Percentiles rank a stretch among this genome's conserved stretches.
Evolutionary conservation across 2,329 filamentous ascomycete species (phyloP).

Genomic region (Fusarium staphyleae): DNA sequence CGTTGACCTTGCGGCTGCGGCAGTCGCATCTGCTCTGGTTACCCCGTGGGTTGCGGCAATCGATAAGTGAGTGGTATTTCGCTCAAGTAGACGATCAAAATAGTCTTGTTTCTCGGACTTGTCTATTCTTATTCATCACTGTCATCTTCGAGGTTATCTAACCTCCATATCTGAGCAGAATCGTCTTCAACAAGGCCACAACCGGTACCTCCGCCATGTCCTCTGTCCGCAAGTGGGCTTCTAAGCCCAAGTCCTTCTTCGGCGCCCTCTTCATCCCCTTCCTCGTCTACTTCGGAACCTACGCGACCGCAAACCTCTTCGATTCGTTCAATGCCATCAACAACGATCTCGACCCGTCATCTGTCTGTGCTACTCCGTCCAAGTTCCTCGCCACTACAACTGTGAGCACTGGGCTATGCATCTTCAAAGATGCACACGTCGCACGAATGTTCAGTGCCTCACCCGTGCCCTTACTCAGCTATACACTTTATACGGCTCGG

Average conservation of each 20-base stretch:
- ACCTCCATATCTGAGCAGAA: constrained; percentile 1
- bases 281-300: constrained; percentile 41
- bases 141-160: constrained; percentile 3
- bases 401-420: constrained; percentile 32
- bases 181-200: constrained; percentile 38
- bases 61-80: constrained; percentile 26
- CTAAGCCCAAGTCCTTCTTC: constrained; percentile 32
- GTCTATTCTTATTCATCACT: not conserved
- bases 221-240: constrained; percentile 33
- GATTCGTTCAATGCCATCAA: constrained; percentile 34
- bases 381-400: constrained; percentile 38
- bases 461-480: constrained; percentile 33
- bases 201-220: constrained; percentile 32
- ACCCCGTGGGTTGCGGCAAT: constrained; percentile 41
- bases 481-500: constrained; percentile 32
- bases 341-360: constrained; percentile 24
- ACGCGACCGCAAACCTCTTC: constrained; percentile 39
- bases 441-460: constrained; percentile 26
- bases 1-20: constrained; percentile 33
- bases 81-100: not conserved
- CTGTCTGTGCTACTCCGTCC: constrained; percentile 31
- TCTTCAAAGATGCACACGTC: constrained; percentile 39
- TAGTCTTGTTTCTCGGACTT: not conserved
- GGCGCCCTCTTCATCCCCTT: constrained; percentile 35
- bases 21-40: constrained; percentile 37